Conservation (phyloP, 176 grass and related monocot species). For the Hsuehochloa calcarea region DNA sequence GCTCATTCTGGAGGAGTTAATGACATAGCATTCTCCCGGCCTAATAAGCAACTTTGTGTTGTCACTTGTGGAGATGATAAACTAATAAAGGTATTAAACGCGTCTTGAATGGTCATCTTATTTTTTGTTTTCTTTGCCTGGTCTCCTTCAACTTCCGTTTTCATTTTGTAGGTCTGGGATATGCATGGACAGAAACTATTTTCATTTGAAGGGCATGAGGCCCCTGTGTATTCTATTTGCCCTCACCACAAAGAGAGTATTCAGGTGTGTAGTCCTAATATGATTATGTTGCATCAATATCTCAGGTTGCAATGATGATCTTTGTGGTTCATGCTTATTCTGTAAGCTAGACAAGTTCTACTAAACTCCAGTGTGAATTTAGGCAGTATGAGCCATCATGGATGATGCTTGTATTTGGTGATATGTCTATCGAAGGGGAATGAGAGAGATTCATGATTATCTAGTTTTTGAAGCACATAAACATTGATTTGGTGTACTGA, state of each 20-base stretch:
- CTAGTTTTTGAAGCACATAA: conserved; percentile 1
- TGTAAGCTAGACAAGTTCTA: neutral
- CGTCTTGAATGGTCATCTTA: conserved; percentile 23
- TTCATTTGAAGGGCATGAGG: conserved; percentile 94
- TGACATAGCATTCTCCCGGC: conserved; percentile 94
- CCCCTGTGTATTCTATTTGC: conserved; percentile 89
- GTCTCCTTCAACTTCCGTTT: conserved; percentile 36
- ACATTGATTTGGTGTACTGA: conserved; percentile 1
- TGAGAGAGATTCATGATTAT: neutral
- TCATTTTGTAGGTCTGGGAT: conserved; percentile 81
- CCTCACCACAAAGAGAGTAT: conserved; percentile 94
- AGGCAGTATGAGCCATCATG: neutral
- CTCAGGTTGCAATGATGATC: neutral
- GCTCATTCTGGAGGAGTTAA: conserved; percentile 92
- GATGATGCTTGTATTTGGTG: neutral
- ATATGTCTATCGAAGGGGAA: neutral
- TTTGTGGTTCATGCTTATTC: conserved; percentile 27
- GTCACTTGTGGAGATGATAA: conserved; percentile 99
- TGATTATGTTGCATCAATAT: conserved; percentile 14
- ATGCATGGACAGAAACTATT: conserved; percentile 63
- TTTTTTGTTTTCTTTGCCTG: neutral
- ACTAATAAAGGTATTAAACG: conserved; percentile 68
- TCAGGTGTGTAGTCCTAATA: conserved; percentile 56
- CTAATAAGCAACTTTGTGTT: conserved; percentile 80
- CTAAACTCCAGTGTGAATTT: conserved; percentile 10